Conservation (phyloP, 2,329 filamentous ascomycete genomes). For the Sarocladium brachiariae region DNA sequence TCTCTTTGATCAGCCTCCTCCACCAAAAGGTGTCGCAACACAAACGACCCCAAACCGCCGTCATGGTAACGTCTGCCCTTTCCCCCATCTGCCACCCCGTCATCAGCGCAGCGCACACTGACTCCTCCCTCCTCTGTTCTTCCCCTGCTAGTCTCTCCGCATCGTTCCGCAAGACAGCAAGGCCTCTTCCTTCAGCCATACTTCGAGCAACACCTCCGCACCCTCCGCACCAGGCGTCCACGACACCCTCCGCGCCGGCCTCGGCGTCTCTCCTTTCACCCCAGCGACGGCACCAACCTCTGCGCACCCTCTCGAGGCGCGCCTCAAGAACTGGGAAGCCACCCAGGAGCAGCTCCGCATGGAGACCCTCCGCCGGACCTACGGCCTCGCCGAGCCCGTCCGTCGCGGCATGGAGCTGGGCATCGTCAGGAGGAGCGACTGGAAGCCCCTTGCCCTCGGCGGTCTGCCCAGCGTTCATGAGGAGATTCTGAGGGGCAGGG, state of each 20-base stretch:
- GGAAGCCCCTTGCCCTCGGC: constrained; percentile 62
- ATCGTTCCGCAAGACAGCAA: constrained; percentile 69
- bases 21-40: not conserved
- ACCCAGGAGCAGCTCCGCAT: constrained; percentile 86
- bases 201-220: constrained; percentile 57
- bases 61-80: constrained; percentile 40
- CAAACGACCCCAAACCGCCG: constrained; percentile 21
- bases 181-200: constrained; percentile 59
- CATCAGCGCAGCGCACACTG: too few species aligned
- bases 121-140: too few species aligned
- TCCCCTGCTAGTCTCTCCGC: constrained; percentile 65
- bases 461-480: constrained; percentile 66
- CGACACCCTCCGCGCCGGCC: constrained; percentile 83
- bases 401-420: constrained; percentile 91
- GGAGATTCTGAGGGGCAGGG: constrained; percentile 78
- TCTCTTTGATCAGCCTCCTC: not conserved
- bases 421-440: constrained; percentile 74
- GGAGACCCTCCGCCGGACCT: constrained; percentile 78
- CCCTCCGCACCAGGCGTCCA: constrained; percentile 90
- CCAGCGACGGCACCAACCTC: constrained; percentile 36
- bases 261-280: constrained; percentile 53
- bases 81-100: constrained; percentile 9
- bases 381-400: constrained; percentile 88
- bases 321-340: constrained; percentile 81
- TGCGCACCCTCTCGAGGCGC: constrained; percentile 83